A percentile compares a stretch with the other conserved stretches of the same genome.
phyloP scores from a whole-genome alignment of 495 filamentous ascomycete genomes.

The Daldinia loculata region DNA sequence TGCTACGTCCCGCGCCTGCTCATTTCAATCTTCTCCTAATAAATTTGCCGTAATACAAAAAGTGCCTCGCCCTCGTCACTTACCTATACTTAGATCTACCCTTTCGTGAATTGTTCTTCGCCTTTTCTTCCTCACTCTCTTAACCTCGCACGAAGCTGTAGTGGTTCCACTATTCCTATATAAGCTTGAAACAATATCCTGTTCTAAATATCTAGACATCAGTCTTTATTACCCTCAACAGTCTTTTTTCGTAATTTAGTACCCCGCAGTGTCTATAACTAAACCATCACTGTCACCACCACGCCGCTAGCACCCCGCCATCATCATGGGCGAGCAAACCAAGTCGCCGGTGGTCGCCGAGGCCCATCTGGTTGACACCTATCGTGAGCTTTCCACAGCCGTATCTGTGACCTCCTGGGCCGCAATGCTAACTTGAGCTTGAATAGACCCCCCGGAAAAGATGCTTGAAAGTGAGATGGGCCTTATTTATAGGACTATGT shows the following conservation, averaged over 20 bases:
- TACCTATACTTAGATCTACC: conserved; percentile 4
- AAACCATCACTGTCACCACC: conserved; percentile 38
- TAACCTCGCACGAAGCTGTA: conserved; percentile 17
- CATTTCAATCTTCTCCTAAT: conserved; percentile 31
- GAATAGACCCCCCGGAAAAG: conserved; percentile 62
- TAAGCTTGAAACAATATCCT: conserved; percentile 2
- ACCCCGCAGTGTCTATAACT: conserved; percentile 37
- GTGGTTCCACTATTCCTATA: conserved; percentile 21
- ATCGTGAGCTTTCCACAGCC: conserved; percentile 60
- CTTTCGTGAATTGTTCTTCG: conserved; percentile 24
- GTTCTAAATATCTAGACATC: conserved; percentile 12
- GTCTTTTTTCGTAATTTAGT: conserved; percentile 16
- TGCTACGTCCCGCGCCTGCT: conserved; percentile 16
- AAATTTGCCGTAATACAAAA: conserved; percentile 44
- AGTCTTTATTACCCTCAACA: conserved; percentile 16
- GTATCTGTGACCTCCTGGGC: not conserved
- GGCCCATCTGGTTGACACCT: conserved; percentile 87
- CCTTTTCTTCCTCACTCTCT: conserved; percentile 19
- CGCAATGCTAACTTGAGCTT: conserved; percentile 29
- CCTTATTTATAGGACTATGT: conserved; percentile 1
- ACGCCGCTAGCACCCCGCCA: conserved; percentile 29
- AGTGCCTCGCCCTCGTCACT: conserved; percentile 39
- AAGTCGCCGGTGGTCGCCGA: conserved; percentile 78
- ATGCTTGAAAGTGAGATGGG: conserved; percentile 68
- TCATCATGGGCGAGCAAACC: conserved; percentile 73